These are phyloP conservation scores for Suillus alpinus DNA, from an alignment of 768 basidiomycete species.

Conservation along the genomic window DNA sequence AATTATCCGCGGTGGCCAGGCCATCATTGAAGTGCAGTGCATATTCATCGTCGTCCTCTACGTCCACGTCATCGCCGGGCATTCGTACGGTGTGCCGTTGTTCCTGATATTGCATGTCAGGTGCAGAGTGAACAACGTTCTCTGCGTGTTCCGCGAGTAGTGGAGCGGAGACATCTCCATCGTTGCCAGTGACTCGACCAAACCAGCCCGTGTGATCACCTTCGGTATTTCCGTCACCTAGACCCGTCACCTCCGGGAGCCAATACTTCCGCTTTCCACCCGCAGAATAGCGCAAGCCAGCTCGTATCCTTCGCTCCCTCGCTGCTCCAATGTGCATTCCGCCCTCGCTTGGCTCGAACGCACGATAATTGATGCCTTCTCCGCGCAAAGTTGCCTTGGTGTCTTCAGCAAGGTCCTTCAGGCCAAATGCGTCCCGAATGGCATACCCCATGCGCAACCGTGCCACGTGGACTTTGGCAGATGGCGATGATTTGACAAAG, in stretches of 20 bases:
- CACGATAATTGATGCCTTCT: conserved; percentile 91
- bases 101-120: conserved; percentile 43
- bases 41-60: conserved; percentile 34
- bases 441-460: conserved; percentile 90
- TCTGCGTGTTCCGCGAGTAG: conserved; percentile 63
- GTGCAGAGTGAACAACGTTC: conserved; percentile 61
- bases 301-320: conserved; percentile 81
- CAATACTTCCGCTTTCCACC: conserved; percentile 96
- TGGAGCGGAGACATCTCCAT: conserved; percentile 70
- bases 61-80: conserved; percentile 29
- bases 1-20: conserved; percentile 60
- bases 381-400: conserved; percentile 78
- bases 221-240: conserved; percentile 35
- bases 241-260: conserved; percentile 65
- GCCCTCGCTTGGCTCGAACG: conserved; percentile 95
- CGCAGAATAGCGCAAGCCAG: conserved; percentile 86
- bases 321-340: conserved; percentile 88
- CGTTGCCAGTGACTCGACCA: conserved; percentile 29
- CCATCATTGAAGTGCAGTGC: conserved; percentile 24
- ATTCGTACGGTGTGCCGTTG: conserved; percentile 16
- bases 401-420: conserved; percentile 86
- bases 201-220: conserved; percentile 35
- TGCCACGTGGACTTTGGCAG: conserved; percentile 54
- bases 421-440: conserved; percentile 82
- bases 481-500: conserved; percentile 58